Evolutionary conservation across 352 stramenopile species (phyloP).

Genomic region (Globisporangium solare): DNA sequence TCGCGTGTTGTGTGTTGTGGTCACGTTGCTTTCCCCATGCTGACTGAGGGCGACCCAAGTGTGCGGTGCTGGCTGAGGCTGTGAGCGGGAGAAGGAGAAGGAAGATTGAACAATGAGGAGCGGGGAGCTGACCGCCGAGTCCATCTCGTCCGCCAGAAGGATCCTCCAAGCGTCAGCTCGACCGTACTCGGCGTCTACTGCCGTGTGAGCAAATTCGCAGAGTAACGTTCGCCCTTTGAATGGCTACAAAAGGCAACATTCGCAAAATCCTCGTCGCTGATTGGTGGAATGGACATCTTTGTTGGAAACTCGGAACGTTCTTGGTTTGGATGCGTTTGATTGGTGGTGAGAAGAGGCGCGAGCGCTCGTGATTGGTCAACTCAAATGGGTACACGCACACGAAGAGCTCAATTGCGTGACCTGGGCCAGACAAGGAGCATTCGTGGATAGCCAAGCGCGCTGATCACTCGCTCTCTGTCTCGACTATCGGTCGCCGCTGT

Average conservation of each 20-base stretch:
- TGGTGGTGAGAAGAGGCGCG: not conserved
- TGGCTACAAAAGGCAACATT: not conserved
- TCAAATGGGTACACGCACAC: not conserved
- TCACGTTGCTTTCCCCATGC: slow-evolving; percentile 9
- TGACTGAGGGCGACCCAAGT: not conserved
- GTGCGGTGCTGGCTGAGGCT: not conserved
- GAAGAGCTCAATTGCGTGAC: not conserved
- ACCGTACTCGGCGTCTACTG: not conserved
- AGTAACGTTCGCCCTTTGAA: not conserved
- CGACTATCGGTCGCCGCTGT: too few species aligned
- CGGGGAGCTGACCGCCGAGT: not conserved
- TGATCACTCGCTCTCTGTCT: too few species aligned
- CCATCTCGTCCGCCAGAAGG: not conserved
- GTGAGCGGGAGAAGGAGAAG: not conserved
- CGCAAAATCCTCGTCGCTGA: slow-evolving; percentile 5
- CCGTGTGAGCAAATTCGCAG: not conserved
- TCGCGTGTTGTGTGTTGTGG: not conserved
- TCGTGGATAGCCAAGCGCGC: too few species aligned
- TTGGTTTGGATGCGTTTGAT: not conserved
- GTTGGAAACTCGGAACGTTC: not conserved
- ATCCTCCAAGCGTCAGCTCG: not conserved
- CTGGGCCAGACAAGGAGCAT: too few species aligned
- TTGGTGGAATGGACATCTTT: slow-evolving; percentile 1
- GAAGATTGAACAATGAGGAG: slow-evolving; percentile 1
- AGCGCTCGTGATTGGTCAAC: not conserved